Evolutionary conservation across 1,284 basidiomycete genomes (phyloP).

Genomic region (Pseudozyma tsukubaensis): DNA sequence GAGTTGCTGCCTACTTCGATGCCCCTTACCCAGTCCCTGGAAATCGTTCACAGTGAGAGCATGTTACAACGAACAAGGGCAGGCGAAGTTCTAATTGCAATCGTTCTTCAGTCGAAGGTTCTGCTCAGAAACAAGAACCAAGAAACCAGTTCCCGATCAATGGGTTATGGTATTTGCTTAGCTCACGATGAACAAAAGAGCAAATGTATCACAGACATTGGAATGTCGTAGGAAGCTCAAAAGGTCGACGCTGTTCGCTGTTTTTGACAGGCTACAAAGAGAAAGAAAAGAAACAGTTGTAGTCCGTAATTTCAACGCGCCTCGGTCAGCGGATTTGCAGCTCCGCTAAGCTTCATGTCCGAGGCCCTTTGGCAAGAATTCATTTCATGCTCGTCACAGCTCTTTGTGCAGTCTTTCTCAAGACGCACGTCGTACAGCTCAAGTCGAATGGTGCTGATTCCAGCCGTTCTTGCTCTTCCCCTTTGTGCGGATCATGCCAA

Average conservation of each 20-base stretch:
- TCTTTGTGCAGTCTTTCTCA: too few relatives aligned
- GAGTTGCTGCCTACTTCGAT: neutral
- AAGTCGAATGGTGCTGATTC: too few relatives aligned
- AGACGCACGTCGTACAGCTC: too few relatives aligned
- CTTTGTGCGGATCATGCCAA: too few relatives aligned
- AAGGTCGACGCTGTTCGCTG: constrained; percentile 7
- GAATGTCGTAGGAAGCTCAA: too few relatives aligned
- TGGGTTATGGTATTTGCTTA: neutral
- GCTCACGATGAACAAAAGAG: too few relatives aligned
- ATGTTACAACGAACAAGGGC: neutral
- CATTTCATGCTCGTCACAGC: too few relatives aligned
- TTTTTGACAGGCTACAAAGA: neutral
- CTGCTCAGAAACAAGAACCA: constrained; percentile 4
- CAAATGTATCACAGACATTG: neutral
- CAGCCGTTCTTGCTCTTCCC: too few relatives aligned
- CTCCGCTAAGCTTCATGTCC: constrained; percentile 16
- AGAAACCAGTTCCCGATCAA: too few relatives aligned
- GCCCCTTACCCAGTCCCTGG: too few relatives aligned
- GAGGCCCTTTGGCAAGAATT: too few relatives aligned
- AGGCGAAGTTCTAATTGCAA: neutral
- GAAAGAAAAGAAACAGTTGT: too few relatives aligned
- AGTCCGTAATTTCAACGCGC: constrained; percentile 7
- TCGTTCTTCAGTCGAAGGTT: constrained; percentile 35
- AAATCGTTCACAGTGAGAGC: neutral
- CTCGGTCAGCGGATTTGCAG: constrained; percentile 10